A percentile compares a stretch with the other conserved stretches of the same genome.
Evolutionary conservation across 2,329 filamentous ascomycete species (phyloP).

Genomic region (Alternaria solani): DNA sequence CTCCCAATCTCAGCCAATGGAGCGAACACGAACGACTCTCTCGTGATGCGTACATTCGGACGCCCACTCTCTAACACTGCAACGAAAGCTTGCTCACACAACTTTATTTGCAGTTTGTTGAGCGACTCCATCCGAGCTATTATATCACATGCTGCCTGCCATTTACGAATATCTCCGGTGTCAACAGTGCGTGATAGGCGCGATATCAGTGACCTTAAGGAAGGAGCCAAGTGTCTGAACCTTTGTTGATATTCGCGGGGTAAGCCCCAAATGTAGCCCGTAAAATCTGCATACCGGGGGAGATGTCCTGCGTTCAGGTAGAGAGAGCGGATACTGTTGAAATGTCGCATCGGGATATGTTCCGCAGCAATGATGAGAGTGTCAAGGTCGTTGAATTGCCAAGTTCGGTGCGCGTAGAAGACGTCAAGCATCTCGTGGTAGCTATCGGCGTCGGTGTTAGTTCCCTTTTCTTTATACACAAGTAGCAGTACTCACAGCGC

Average conservation of each 20-base stretch:
- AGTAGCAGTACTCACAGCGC: not conserved
- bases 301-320: not conserved
- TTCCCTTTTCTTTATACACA: not conserved
- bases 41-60: not conserved
- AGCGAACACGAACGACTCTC: slow-evolving; percentile 2
- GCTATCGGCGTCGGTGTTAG: not conserved
- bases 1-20: not conserved
- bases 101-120: not conserved
- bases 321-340: slow-evolving; percentile 5
- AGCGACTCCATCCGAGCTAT: slow-evolving; percentile 1
- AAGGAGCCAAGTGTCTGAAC: not conserved
- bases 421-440: not conserved
- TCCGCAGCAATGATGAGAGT: not conserved
- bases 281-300: not conserved
- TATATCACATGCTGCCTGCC: not conserved
- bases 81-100: not conserved
- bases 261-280: not conserved
- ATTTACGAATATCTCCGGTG: not conserved
- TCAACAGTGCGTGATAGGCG: not conserved
- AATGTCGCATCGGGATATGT: not conserved
- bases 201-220: not conserved
- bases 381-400: slow-evolving; percentile 4
- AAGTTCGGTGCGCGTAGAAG: not conserved
- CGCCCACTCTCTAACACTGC: not conserved
- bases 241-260: not conserved